Conservation (phyloP, 2,329 filamentous ascomycete genomes). For the Clonostachys rosea region DNA sequence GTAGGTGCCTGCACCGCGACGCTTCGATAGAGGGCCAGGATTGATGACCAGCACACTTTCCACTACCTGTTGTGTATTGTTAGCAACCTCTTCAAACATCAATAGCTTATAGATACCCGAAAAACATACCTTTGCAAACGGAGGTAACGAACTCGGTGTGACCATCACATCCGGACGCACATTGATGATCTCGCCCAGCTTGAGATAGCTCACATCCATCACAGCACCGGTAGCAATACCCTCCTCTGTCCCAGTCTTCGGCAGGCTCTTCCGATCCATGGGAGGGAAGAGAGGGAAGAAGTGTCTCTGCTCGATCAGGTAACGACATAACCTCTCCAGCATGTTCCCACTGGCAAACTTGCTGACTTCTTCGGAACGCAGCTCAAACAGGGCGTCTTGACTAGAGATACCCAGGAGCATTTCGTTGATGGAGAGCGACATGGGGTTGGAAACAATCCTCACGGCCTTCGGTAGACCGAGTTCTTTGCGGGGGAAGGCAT, state of each 20-base stretch:
- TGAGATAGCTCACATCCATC: constrained; percentile 79
- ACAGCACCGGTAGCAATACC: constrained; percentile 67
- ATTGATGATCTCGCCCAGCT: constrained; percentile 86
- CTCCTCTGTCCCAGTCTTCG: constrained; percentile 57
- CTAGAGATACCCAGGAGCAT: constrained; percentile 75
- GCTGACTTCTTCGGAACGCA: constrained; percentile 66
- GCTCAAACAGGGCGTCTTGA: constrained; percentile 79
- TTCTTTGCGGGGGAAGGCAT: constrained; percentile 60
- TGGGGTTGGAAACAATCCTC: constrained; percentile 82
- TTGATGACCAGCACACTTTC: constrained; percentile 89
- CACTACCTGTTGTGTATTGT: constrained; percentile 59
- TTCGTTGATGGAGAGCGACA: constrained; percentile 86
- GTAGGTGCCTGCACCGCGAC: constrained; percentile 79
- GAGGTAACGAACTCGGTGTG: constrained; percentile 74
- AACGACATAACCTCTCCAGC: constrained; percentile 66
- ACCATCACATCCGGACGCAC: constrained; percentile 82
- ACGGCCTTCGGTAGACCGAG: constrained; percentile 74
- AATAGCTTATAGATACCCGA: neutral
- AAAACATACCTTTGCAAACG: constrained; percentile 77
- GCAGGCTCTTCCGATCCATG: constrained; percentile 60
- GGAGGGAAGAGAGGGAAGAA: constrained; percentile 90
- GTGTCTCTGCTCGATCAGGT: constrained; percentile 84
- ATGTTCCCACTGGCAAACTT: constrained; percentile 37
- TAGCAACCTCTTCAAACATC: neutral
- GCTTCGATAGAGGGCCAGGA: constrained; percentile 81